A percentile compares a stretch with the other conserved stretches of the same genome.
These are phyloP conservation scores for Eucalyptus brandiana DNA, from an alignment of 345 rosid genomes.

Conservation along the genomic window DNA sequence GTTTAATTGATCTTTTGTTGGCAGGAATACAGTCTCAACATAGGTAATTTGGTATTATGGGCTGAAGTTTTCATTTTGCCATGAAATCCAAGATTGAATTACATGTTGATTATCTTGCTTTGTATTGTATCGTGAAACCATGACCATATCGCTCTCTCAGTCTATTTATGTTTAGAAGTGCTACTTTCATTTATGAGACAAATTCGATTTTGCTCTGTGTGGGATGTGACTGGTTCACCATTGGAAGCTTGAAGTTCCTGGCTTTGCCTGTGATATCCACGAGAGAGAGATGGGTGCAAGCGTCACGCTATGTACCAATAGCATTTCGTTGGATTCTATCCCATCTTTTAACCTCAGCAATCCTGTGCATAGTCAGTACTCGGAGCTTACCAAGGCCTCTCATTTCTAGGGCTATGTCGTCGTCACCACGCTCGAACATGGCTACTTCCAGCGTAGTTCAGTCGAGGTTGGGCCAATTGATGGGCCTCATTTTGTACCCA, in stretches of 20 bases:
- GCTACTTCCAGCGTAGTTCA: not conserved
- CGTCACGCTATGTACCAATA: not conserved
- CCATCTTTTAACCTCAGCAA: not conserved
- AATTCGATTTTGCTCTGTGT: not conserved
- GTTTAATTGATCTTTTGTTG: not conserved
- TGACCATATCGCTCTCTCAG: not conserved
- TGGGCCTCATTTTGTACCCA: not conserved
- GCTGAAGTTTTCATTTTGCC: not conserved
- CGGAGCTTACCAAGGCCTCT: not conserved
- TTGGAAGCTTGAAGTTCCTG: not conserved
- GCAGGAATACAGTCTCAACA: not conserved
- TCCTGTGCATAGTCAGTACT: not conserved
- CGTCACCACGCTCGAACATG: not conserved
- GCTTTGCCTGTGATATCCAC: not conserved
- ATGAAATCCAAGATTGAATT: not conserved
- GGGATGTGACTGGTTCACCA: not conserved
- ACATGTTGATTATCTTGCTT: not conserved
- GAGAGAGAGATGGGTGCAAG: not conserved
- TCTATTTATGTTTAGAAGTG: not conserved
- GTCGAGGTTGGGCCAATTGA: not conserved
- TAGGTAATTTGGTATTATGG: not conserved
- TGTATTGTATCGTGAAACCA: not conserved
- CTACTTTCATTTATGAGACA: not conserved
- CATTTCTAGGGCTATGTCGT: not conserved
- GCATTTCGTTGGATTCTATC: not conserved